Base-by-base conservation (phyloP, 2,329 filamentous ascomycete species). In the Colletotrichum ledebouriae region DNA sequence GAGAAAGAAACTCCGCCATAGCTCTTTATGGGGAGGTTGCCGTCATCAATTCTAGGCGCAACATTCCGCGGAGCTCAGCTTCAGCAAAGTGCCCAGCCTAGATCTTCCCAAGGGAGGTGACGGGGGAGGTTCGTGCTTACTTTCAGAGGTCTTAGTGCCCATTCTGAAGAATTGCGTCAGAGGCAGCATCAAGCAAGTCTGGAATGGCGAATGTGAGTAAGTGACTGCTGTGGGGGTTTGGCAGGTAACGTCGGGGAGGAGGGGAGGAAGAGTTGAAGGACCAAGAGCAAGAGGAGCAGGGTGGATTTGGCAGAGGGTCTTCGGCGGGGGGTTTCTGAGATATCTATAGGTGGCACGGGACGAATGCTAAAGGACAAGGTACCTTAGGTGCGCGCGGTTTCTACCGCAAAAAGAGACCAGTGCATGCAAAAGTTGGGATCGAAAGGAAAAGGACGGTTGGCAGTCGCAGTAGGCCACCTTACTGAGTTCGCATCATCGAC, bases 401-500 rank as follows among this genome's bases (percentile, higher is more conserved):
- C 61, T 17, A 65, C 61, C 47, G 66, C 56, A 50, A 55, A 55
- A 59, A n/a, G 46, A 57, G 49, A 39, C 34, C 47, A 50, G 41
- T 17, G 47, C 59, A 52, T 49, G 37, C 59, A 63, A 39, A 47
- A 59, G 41, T 50, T 59, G 55, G 56, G 49, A 66, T 59, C 53
- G 39, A 53, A 55, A 13, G 29, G 44, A 39, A 37, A 15, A 39
- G 52, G 25, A 17, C n/a, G 49, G 49, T 15, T n/a, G 20, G 44
- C 7, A 47, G 1, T 44, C 20, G 47, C 4, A 47, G 17, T 17
- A 12, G 44, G 29, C 44, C 55, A 42, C 37, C 65, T 53, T 49
- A 65, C 49, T 59, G 65, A 59, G 61, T 65, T 68, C 65, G 61
- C 66, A 66, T 69, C 66, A 69, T 65, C 39, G 52, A 63, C 25